These are phyloP conservation scores for Debaryomyces coudertii DNA, from an alignment of 1,139 yeast species.

Conservation along the genomic window DNA sequence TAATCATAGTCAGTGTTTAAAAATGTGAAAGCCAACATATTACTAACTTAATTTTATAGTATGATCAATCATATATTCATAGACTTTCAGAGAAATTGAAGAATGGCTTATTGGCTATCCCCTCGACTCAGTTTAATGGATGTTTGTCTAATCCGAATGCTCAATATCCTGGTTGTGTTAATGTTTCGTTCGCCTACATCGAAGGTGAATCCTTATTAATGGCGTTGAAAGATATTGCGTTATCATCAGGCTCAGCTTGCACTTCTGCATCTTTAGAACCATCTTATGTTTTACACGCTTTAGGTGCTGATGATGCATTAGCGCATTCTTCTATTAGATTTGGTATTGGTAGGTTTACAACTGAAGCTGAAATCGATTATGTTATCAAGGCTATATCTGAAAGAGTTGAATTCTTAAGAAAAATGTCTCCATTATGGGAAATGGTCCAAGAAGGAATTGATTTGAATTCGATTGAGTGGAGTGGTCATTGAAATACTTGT, in stretches of 20 bases:
- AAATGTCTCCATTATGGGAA: constrained; percentile 96
- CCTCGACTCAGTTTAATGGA: constrained; percentile 90
- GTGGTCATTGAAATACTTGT: constrained; percentile 67
- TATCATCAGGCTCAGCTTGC: constrained; percentile 98
- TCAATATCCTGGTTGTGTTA: constrained; percentile 90
- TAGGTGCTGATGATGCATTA: constrained; percentile 97
- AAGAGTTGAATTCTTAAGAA: constrained; percentile 89
- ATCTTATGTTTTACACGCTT: constrained; percentile 91
- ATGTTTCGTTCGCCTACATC: constrained; percentile 92
- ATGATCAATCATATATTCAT: constrained; percentile 71
- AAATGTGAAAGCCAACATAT: constrained; percentile 1
- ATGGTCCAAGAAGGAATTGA: constrained; percentile 99
- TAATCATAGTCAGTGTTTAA: constrained; percentile 1
- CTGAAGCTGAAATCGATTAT: constrained; percentile 93
- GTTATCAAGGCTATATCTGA: constrained; percentile 86
- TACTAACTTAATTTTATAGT: constrained; percentile 32
- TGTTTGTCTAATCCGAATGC: constrained; percentile 57
- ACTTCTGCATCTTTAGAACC: constrained; percentile 98
- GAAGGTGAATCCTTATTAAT: constrained; percentile 97
- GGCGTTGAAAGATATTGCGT: constrained; percentile 97
- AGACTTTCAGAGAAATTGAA: constrained; percentile 73
- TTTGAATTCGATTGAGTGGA: constrained; percentile 92
- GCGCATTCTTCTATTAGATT: constrained; percentile 97
- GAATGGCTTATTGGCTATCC: constrained; percentile 74
- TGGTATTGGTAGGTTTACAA: constrained; percentile 96